Base-by-base conservation (phyloP, 202 grass and related monocot species). In the Bolboschoenoplectus hybrid region DNA sequence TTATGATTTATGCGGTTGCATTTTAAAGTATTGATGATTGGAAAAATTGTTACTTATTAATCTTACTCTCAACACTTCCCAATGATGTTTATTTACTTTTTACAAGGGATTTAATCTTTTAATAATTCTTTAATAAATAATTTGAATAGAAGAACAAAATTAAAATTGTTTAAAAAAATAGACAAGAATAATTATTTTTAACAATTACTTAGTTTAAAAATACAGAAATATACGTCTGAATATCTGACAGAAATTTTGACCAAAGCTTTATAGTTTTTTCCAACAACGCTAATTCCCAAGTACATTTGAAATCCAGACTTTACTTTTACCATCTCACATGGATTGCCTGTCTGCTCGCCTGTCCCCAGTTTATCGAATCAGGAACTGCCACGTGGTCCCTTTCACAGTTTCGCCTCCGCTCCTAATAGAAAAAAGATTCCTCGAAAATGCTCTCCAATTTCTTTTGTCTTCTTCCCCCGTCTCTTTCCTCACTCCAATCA, bases 391-490 rank as follows among this genome's bases (percentile, higher is more conserved):
- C 45, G 71, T 74, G 9, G 45, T 0, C 19, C 13, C 71, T 50
- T 74, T 52, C 70, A 4, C 34, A 14, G 13, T 36, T 12, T 9
- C 26, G 17, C 58, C 13, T 38, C 40, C 53, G 11, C n/a, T 56
- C 46, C 64, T 13, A 71, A 44, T 68, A 68, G 3, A 84, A 78
- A 74, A 39, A 79, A 58, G 75, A 79, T 76, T 76, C 73, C 73
- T 76, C 19, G 11, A 70, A 61, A 71, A 63, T 32, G 60, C 3
- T 79, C 49, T 79, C 34, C 32, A n/a, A n/a, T 79, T 36, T 58
- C 32, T 39, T 46, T 71, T 81, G 78, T 69, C 81, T 55, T 83
- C 64, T 83, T 84, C 63, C 13, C 65, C 4, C 63, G 64, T 84
- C 81, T 68, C 26, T 53, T 68, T 83, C 81, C 75, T 79, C 74